These are phyloP conservation scores for Pilaira anomala DNA, from an alignment of 192 early-diverging fungal species.

Conservation along the genomic window DNA sequence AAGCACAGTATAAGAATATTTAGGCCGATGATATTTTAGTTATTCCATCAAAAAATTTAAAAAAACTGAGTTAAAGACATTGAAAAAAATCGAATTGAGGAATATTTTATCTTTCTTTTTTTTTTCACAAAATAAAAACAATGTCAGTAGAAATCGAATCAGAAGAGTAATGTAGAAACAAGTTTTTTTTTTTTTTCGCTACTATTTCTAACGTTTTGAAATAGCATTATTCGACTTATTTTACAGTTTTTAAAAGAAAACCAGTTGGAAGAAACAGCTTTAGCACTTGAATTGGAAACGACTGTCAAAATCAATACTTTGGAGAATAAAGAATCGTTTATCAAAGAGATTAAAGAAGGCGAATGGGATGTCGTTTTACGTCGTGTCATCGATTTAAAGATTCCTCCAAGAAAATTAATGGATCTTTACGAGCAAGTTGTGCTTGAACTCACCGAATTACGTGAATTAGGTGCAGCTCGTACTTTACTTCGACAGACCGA, in stretches of 20 bases:
- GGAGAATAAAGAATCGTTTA: constrained; percentile 73
- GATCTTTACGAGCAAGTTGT: constrained; percentile 94
- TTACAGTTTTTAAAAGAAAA: constrained; percentile 93
- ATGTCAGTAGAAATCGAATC: constrained; percentile 38
- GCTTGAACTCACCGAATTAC: constrained; percentile 82
- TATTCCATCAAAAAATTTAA: too few species aligned
- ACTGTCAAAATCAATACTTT: constrained; percentile 82
- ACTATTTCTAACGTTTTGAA: not conserved
- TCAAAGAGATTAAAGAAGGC: constrained; percentile 70
- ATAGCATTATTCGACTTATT: constrained; percentile 83
- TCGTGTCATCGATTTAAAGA: constrained; percentile 68
- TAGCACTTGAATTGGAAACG: constrained; percentile 75
- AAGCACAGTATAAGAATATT: too few species aligned
- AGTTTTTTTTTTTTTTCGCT: not conserved
- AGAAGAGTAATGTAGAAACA: constrained; percentile 36
- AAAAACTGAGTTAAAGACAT: too few species aligned
- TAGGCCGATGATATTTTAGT: too few species aligned
- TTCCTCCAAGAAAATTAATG: constrained; percentile 70
- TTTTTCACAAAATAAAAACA: not conserved
- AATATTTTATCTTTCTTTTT: not conserved
- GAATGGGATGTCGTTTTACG: constrained; percentile 88
- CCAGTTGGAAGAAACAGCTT: constrained; percentile 69
- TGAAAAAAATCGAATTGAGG: too few species aligned
- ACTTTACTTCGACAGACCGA: constrained; percentile 89
- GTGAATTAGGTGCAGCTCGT: constrained; percentile 82